Conservation (phyloP, 805 yeast genomes). For the Kurtzmaniella fragi region DNA sequence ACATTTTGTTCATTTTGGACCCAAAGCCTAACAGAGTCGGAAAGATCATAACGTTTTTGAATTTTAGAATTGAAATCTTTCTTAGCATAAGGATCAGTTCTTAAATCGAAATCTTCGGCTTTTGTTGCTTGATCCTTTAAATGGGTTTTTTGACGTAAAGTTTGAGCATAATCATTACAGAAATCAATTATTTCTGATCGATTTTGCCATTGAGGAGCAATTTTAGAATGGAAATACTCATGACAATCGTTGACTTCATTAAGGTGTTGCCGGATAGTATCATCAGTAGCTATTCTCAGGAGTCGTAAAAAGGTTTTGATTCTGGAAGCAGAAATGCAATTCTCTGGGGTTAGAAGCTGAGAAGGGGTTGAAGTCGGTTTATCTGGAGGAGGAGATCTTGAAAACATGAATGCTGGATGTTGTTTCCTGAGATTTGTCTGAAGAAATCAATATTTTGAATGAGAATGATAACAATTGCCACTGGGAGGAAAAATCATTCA, state of each 20-base stretch:
- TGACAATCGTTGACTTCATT: conserved; percentile 27
- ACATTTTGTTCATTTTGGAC: conserved; percentile 27
- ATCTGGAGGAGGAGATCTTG: no score
- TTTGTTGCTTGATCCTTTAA: conserved; percentile 1
- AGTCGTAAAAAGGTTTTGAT: conserved; percentile 33
- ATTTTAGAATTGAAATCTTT: conserved; percentile 16
- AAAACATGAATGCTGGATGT: neutral
- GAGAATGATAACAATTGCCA: no score
- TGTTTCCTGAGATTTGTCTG: neutral
- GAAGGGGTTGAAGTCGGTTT: neutral
- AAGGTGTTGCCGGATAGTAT: conserved; percentile 32
- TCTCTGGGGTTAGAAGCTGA: conserved; percentile 21
- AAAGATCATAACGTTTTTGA: conserved; percentile 17
- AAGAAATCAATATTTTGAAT: conserved; percentile 2
- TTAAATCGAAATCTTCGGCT: conserved; percentile 20
- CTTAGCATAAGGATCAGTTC: conserved; percentile 36
- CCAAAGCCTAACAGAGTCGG: conserved; percentile 33
- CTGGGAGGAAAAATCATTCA: no score
- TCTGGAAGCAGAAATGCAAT: conserved; percentile 28
- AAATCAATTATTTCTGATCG: conserved; percentile 24
- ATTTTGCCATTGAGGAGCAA: conserved; percentile 34
- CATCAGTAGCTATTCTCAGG: conserved; percentile 39
- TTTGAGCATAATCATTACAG: conserved; percentile 24
- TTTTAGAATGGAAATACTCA: conserved; percentile 18
- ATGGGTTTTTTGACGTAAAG: conserved; percentile 14